These are phyloP conservation scores for Phytophthora multivora DNA, from an alignment of 352 stramenopile genomes.

Conservation along the genomic window DNA sequence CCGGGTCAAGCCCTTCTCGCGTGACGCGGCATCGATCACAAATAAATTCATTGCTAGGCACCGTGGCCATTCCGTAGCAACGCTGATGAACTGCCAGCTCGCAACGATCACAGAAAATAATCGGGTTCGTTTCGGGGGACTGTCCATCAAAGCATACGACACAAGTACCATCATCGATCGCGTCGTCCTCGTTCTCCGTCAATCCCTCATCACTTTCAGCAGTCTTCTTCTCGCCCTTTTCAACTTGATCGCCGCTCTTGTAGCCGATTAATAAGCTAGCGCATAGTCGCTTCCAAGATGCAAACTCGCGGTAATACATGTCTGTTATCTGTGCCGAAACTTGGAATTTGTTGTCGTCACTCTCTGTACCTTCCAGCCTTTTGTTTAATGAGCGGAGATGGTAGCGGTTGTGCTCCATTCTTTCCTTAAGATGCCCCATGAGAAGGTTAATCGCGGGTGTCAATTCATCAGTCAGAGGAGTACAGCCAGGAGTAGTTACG, in stretches of 20 bases:
- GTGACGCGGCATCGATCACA: slow-evolving; percentile 83
- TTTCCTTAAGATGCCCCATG: slow-evolving; percentile 76
- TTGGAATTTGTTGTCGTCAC: slow-evolving; percentile 30
- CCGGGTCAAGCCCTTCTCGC: slow-evolving; percentile 56
- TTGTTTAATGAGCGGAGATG: slow-evolving; percentile 56
- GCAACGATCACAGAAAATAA: slow-evolving; percentile 91
- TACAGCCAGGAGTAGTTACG: neutral
- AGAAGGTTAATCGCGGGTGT: slow-evolving; percentile 80
- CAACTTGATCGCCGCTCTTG: slow-evolving; percentile 7
- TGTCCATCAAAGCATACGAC: slow-evolving; percentile 90
- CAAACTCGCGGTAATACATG: slow-evolving; percentile 77
- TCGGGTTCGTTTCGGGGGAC: slow-evolving; percentile 87
- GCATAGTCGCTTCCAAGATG: slow-evolving; percentile 78
- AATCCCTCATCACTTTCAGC: slow-evolving; percentile 22
- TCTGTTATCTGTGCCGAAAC: slow-evolving; percentile 49
- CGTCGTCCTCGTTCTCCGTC: slow-evolving; percentile 48
- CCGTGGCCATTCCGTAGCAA: slow-evolving; percentile 87
- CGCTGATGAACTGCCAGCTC: slow-evolving; percentile 89
- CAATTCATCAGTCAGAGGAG: slow-evolving; percentile 53
- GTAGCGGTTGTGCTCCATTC: slow-evolving; percentile 76
- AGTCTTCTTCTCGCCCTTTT: slow-evolving; percentile 19
- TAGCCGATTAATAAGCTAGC: slow-evolving; percentile 73
- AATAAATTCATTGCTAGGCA: slow-evolving; percentile 88
- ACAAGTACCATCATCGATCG: slow-evolving; percentile 85
- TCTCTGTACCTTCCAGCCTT: slow-evolving; percentile 45